Conservation (phyloP, 1,284 basidiomycete species). For the Ustilago xerochloae region DNA sequence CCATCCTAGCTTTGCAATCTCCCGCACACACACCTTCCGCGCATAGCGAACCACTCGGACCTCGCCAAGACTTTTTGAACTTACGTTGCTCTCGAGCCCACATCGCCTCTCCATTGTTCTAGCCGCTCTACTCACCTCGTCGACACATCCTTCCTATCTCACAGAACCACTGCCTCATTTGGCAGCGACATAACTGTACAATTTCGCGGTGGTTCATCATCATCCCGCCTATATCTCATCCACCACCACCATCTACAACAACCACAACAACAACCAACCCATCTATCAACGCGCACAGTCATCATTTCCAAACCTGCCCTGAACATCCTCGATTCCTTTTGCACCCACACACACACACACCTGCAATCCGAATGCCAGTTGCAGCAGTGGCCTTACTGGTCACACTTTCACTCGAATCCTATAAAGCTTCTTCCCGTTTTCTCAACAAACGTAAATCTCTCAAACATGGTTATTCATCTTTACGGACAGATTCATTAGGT, state of each 20-base stretch:
- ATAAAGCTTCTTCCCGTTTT: conserved; percentile 44
- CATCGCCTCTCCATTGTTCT: neutral
- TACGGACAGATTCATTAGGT: conserved; percentile 42
- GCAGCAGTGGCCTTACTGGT: conserved; percentile 41
- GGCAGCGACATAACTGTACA: no score
- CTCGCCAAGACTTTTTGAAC: no score
- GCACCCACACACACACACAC: neutral
- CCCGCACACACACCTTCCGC: no score
- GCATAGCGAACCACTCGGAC: no score
- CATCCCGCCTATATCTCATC: no score
- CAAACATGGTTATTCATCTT: conserved; percentile 47
- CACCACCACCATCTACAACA: no score
- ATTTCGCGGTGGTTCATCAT: no score
- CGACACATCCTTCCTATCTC: neutral
- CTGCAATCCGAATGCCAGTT: conserved; percentile 21
- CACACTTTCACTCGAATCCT: conserved; percentile 43
- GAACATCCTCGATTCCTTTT: no score
- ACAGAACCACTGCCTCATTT: neutral
- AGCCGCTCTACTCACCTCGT: neutral
- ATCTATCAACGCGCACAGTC: no score
- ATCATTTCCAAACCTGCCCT: no score
- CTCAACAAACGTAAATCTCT: conserved; percentile 37
- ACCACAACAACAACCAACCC: no score
- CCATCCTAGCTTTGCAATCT: no score
- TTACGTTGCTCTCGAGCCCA: neutral